A percentile compares a stretch with the other conserved stretches of the same genome.
Evolutionary conservation across 345 rosid genomes (phyloP).

Genomic region (Excoecaria cochinchinensis): DNA sequence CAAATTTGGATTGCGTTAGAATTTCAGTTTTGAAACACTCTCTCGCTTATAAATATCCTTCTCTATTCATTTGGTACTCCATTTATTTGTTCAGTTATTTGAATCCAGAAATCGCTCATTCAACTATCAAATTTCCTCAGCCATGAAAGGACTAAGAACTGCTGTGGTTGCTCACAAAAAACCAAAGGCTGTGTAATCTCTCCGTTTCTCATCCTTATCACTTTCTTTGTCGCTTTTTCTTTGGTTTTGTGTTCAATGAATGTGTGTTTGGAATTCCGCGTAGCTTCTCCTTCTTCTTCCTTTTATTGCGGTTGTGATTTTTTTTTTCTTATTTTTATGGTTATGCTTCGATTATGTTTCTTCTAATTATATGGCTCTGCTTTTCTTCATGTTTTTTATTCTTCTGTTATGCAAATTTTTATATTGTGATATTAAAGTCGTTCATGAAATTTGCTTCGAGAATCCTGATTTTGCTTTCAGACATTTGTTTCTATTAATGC

Average conservation of each 20-base stretch:
- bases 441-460: neutral
- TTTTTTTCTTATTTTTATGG: neutral
- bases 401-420: neutral
- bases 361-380: neutral
- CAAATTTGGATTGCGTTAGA: neutral
- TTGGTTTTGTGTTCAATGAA: neutral
- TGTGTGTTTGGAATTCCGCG: neutral
- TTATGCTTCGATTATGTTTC: neutral
- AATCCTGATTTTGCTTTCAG: neutral
- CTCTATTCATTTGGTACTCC: neutral
- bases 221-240: neutral
- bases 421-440: neutral
- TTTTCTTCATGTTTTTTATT: neutral
- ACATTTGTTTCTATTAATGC: no score
- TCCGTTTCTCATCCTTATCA: neutral
- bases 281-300: neutral
- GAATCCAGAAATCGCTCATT: neutral
- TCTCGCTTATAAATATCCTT: neutral
- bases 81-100: neutral
- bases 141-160: conserved; percentile 35
- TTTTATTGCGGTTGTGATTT: neutral
- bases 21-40: neutral
- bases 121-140: conserved; percentile 6
- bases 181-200: conserved; percentile 21
- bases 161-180: conserved; percentile 34